phyloP scores from a whole-genome alignment of 352 stramenopile species.

The Phytophthora foliorum region DNA sequence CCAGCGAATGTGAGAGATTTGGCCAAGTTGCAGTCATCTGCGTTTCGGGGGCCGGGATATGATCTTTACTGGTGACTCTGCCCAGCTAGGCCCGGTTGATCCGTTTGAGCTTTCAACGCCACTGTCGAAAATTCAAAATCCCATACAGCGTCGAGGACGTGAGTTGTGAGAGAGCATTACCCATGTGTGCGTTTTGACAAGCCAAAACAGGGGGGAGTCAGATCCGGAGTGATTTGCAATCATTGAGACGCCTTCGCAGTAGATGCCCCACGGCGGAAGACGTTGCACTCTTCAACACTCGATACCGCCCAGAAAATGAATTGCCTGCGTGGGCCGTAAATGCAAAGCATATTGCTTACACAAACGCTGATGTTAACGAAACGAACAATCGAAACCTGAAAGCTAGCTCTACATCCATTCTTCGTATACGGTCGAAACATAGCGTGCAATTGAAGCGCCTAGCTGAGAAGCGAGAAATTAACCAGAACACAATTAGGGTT shows the following conservation, averaged over 20 bases:
- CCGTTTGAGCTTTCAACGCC: too few relatives aligned
- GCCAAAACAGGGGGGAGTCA: not conserved
- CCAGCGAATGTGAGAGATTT: constrained; percentile 11
- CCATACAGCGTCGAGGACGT: too few relatives aligned
- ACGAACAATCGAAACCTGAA: not conserved
- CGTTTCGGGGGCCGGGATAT: constrained; percentile 6
- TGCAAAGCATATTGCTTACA: constrained; percentile 6
- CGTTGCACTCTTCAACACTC: not conserved
- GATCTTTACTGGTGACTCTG: constrained; percentile 5
- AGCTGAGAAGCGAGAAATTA: not conserved
- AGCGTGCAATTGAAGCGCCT: not conserved
- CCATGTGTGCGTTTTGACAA: constrained; percentile 1
- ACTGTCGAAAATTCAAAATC: too few relatives aligned
- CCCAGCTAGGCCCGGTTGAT: too few relatives aligned
- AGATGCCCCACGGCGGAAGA: not conserved
- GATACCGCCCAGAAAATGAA: not conserved
- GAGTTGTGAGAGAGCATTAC: too few relatives aligned
- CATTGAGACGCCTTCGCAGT: not conserved
- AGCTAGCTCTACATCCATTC: not conserved
- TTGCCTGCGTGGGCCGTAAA: not conserved
- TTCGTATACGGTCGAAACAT: not conserved
- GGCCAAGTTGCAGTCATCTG: not conserved
- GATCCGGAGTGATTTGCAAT: constrained; percentile 9
- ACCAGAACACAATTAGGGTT: not conserved
- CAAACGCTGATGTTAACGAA: too few relatives aligned